Base-by-base conservation (phyloP, 768 basidiomycete species). In the Scleroderma bovista region DNA sequence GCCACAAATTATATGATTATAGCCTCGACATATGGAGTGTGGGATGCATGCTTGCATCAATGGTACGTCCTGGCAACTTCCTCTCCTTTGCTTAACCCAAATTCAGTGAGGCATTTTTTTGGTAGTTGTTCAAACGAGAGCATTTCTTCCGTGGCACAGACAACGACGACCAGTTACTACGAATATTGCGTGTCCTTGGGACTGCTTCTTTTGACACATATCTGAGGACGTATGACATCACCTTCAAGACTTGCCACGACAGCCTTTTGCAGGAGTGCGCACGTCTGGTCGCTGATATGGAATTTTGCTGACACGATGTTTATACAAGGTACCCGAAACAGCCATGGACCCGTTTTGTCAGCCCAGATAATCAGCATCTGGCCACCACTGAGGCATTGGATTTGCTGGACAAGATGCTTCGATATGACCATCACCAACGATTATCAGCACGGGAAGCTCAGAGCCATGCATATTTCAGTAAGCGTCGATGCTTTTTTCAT, bases 141-240 rank as follows among this genome's bases (percentile, higher is more conserved):
- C 84, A 84, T 55, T 84, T 86, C 65, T 87, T 87, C 69, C 81
- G 82, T 55, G 85, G 84, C 12, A 76, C 77, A 17, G 84, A 86
- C 64, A 86, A 86, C 57, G 77, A 83, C 54, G 85, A 87, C 60
- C 85, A 86, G 60, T 67, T 87, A 44, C 76, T 85, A 51, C 84
- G 78, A 65, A 86, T 87, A 46, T 68, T 83, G 58, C 81, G 79
- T 60, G 77, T 81, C 12, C 72, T 87, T 44, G 84, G 85, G 8
- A 86, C 84, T 0, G 83, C 83, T 51, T 74, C 75, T 58, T 76
- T 86, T 12, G 82, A 82, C 60, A 59, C 66, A 13, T 86, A 85
- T 62, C 62, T 83, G 58, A 73, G 75, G 57, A 69, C 70, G 53
- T 84, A 84, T 59, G 73, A 78, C 51, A 84, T 87, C 58, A 81